Evolutionary conservation across 306 rosid species (phyloP).

Genomic region (Luffa aegyptiaca): DNA sequence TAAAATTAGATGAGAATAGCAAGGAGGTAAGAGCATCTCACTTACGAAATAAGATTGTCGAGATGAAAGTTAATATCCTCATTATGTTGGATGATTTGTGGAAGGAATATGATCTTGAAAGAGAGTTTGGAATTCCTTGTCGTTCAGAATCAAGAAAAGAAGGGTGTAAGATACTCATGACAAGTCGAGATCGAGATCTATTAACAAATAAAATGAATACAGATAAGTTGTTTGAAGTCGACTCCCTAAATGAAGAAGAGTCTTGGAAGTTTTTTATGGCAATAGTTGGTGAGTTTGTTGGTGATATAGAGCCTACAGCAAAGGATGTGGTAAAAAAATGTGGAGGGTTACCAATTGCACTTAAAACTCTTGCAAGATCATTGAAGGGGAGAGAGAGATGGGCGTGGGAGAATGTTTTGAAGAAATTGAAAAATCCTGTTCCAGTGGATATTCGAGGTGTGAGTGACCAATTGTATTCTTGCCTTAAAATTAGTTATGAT

Average conservation of each 20-base stretch:
- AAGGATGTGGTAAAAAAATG: neutral
- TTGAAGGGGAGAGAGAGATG: neutral
- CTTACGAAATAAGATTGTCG: neutral
- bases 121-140: slow-evolving; percentile 24
- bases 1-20: neutral
- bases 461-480: neutral
- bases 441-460: neutral
- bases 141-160: slow-evolving; percentile 7
- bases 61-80: neutral
- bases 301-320: neutral
- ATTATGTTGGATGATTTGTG: slow-evolving; percentile 33
- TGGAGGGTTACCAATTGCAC: slow-evolving; percentile 7
- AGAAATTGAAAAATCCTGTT: neutral
- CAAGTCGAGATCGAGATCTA: slow-evolving; percentile 19
- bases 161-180: slow-evolving; percentile 26
- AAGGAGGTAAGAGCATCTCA: neutral
- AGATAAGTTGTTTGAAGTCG: slow-evolving; percentile 5
- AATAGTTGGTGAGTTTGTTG: slow-evolving; percentile 12
- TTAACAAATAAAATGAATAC: slow-evolving; percentile 12
- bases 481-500: neutral
- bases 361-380: neutral
- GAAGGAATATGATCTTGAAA: slow-evolving; percentile 19
- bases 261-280: slow-evolving; percentile 28
- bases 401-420: neutral
- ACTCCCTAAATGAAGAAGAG: slow-evolving; percentile 16